Conservation (phyloP, 371 early-diverging fungal species). For the Vairimorpha ceranae region DNA sequence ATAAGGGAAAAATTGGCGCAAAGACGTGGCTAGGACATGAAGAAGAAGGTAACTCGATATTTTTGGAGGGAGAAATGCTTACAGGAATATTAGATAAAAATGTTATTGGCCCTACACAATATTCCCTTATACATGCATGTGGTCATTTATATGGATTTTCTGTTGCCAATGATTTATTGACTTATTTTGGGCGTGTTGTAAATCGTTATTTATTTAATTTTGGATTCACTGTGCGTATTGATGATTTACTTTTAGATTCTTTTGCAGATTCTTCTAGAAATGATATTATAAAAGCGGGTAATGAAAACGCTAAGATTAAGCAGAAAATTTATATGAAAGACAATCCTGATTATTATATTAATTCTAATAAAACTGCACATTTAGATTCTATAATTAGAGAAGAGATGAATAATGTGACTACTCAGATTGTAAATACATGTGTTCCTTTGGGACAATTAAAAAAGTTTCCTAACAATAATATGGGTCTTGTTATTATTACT, state of each 20-base stretch:
- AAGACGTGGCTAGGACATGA: slow-evolving; percentile 72
- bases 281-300: slow-evolving; percentile 68
- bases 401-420: slow-evolving; percentile 39
- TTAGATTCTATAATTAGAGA: slow-evolving; percentile 39
- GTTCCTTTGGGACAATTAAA: slow-evolving; percentile 74
- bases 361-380: slow-evolving; percentile 20
- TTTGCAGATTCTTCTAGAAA: slow-evolving; percentile 39
- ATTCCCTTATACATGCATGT: slow-evolving; percentile 86
- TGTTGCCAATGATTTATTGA: slow-evolving; percentile 80
- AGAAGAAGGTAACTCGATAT: slow-evolving; percentile 73
- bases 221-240: slow-evolving; percentile 94
- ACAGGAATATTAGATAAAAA: slow-evolving; percentile 92
- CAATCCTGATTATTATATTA: slow-evolving; percentile 25
- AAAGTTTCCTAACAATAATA: slow-evolving; percentile 85
- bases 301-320: slow-evolving; percentile 51
- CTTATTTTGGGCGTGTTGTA: slow-evolving; percentile 82
- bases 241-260: slow-evolving; percentile 75
- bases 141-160: slow-evolving; percentile 88
- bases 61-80: slow-evolving; percentile 76
- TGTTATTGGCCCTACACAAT: slow-evolving; percentile 83
- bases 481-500: slow-evolving; percentile 92
- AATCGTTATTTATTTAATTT: slow-evolving; percentile 76
- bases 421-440: slow-evolving; percentile 63
- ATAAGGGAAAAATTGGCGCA: slow-evolving; percentile 72
- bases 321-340: slow-evolving; percentile 10